Evolutionary conservation across 2,329 filamentous ascomycete species (phyloP).

Genomic region (Triangularia setosa): DNA sequence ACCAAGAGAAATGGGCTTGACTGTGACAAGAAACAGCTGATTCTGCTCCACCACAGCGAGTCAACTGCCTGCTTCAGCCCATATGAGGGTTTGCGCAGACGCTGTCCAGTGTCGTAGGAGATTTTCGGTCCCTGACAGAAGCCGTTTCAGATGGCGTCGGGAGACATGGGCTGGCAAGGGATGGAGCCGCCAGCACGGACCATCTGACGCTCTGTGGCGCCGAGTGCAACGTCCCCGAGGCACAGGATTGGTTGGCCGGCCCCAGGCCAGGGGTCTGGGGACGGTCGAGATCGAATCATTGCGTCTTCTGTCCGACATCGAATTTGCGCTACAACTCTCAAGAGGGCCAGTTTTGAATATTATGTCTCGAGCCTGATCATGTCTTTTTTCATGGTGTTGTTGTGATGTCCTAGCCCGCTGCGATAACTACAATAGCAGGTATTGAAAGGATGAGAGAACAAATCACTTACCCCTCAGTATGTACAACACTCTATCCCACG

Average conservation of each 20-base stretch:
- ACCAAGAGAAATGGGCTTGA: conserved; percentile 8
- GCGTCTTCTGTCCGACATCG: not conserved
- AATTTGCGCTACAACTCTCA: not conserved
- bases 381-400: not conserved
- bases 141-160: conserved; percentile 31
- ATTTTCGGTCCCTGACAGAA: conserved; percentile 27
- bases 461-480: not conserved
- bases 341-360: not conserved
- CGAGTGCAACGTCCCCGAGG: conserved; percentile 4
- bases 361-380: not conserved
- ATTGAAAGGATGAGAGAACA: not conserved
- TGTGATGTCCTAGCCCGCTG: not conserved
- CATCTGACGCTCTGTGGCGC: conserved; percentile 6
- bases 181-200: conserved; percentile 16
- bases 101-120: conserved; percentile 17
- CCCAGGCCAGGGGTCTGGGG: not conserved
- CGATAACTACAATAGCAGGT: not conserved
- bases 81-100: conserved; percentile 5
- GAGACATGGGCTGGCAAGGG: conserved; percentile 22
- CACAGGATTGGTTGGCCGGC: not conserved
- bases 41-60: conserved; percentile 16
- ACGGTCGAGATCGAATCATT: conserved; percentile 5
- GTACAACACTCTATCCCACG: not conserved
- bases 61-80: conserved; percentile 19
- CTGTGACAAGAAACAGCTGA: conserved; percentile 10